Base-by-base conservation (phyloP, 768 basidiomycete species). In the Plicaturopsis crispa region DNA sequence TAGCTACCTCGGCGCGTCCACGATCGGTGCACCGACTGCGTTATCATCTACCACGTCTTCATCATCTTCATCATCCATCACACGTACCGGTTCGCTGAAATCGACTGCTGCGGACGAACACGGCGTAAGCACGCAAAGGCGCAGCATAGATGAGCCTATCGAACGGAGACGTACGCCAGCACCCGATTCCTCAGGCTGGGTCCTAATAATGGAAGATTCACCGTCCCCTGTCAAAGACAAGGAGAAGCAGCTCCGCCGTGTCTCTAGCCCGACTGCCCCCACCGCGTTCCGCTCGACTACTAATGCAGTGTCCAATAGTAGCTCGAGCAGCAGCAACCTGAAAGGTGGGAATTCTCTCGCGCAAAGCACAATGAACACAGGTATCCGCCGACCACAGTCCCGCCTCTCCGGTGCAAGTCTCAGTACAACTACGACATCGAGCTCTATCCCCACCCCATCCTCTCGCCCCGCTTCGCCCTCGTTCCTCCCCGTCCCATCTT, bases 181-280 rank as follows among this genome's bases (percentile, higher is more conserved):
- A 22, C 73, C 70, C 16, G 84, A 86, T 49, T 63, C 79, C 8
- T 75, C 84, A 24, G 86, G 86, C 39, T 90, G 86, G 86, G 86
- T 90, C 30, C 72, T 90, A 24, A 85, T 90, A 35, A 87, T 88
- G 85, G 87, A 89, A 47, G 87, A 88, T 52, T 80, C 82, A 2
- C 82, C 85, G 17, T 79, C 78, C 12, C 83, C 81, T 16, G 66
- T 65, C 21, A 82, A 76, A 55, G 66, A 71, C 33, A 61, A 65
- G 44, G 70, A 70, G 38, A 69, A 72, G 43, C 75, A 78, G 51
- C 64, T 67, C 42, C 67, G 81, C 41, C 69, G 81, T 49, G 55
- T 72, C 24, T 76, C 80, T 13, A 85, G 79, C 45, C 81, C 84
- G 16, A 65, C 69, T 36, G 71, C 67, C 20, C 68, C 75, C n/a